A percentile compares a stretch with the other conserved stretches of the same genome.
Evolutionary conservation across 2,329 filamentous ascomycete genomes (phyloP).

Genomic region (Exophiala sideris): DNA sequence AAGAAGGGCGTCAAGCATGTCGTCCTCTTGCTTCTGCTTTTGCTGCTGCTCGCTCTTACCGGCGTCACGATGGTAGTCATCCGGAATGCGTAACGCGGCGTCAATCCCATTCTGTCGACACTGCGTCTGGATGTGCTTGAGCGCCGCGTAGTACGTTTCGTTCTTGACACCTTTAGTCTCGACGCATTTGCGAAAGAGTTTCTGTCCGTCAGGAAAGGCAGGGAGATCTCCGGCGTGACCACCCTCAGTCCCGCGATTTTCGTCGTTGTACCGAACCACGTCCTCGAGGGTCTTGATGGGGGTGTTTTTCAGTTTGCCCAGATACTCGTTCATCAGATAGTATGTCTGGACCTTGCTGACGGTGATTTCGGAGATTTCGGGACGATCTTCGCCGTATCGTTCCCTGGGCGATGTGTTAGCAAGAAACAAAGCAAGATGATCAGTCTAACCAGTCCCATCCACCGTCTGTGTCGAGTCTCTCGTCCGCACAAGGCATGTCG

Average conservation of each 20-base stretch:
- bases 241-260: constrained; percentile 27
- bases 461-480: constrained; percentile 30
- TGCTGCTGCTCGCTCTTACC: too few species aligned
- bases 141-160: constrained; percentile 29
- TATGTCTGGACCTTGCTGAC: constrained; percentile 26
- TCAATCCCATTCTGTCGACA: constrained; percentile 33
- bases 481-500: constrained; percentile 32
- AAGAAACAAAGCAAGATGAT: not conserved
- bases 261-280: constrained; percentile 24
- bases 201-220: constrained; percentile 32
- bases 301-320: constrained; percentile 21
- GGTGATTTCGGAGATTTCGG: constrained; percentile 23
- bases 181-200: constrained; percentile 18
- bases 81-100: constrained; percentile 25
- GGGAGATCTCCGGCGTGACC: constrained; percentile 27
- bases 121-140: constrained; percentile 30
- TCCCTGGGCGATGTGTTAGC: constrained; percentile 8
- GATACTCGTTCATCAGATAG: constrained; percentile 25
- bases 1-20: constrained; percentile 31
- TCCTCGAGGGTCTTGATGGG: constrained; percentile 26
- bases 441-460: constrained; percentile 32
- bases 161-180: constrained; percentile 26
- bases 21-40: not conserved
- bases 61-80: not conserved
- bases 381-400: constrained; percentile 18